These are phyloP conservation scores for Saccharata proteae DNA, from an alignment of 2,329 filamentous ascomycete species.

Conservation along the genomic window DNA sequence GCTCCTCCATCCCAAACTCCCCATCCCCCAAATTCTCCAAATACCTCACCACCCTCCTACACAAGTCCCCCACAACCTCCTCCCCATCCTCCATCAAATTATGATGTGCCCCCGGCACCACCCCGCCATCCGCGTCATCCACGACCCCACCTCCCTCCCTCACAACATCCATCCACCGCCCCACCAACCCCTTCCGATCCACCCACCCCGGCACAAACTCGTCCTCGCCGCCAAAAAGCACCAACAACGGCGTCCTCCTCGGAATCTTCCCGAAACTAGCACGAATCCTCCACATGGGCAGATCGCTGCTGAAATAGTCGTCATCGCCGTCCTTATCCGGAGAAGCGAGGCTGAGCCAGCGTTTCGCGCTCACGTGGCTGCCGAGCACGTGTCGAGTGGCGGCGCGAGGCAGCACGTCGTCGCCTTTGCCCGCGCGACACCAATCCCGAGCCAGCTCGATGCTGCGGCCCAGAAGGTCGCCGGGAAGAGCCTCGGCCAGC, in stretches of 20 bases:
- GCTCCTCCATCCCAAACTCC: too few species aligned
- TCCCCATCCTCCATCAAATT: slow-evolving; percentile 37
- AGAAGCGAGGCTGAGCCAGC: slow-evolving; percentile 47
- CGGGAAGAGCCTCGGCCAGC: slow-evolving; percentile 26
- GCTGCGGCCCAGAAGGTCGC: slow-evolving; percentile 8
- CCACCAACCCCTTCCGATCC: slow-evolving; percentile 46
- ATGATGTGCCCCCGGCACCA: slow-evolving; percentile 39
- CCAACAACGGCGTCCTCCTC: slow-evolving; percentile 40
- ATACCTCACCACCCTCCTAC: slow-evolving; percentile 39
- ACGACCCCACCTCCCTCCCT: slow-evolving; percentile 33
- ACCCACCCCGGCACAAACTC: slow-evolving; percentile 49
- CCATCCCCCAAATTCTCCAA: slow-evolving; percentile 21
- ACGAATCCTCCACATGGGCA: slow-evolving; percentile 45
- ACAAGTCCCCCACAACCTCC: slow-evolving; percentile 36
- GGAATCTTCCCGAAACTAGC: slow-evolving; percentile 55
- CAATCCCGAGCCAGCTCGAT: slow-evolving; percentile 41
- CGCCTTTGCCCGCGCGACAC: slow-evolving; percentile 41
- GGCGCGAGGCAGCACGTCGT: slow-evolving; percentile 42
- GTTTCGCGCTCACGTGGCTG: slow-evolving; percentile 41
- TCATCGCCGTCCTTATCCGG: slow-evolving; percentile 56
- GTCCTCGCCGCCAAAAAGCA: slow-evolving; percentile 54
- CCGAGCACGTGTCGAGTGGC: too few species aligned
- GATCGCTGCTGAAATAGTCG: slow-evolving; percentile 77
- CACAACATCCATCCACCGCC: slow-evolving; percentile 41
- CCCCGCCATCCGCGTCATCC: slow-evolving; percentile 36